A percentile compares a stretch with the other conserved stretches of the same genome.
phyloP scores from a whole-genome alignment of 768 basidiomycete species.

The Multifurca ochricompacta region DNA sequence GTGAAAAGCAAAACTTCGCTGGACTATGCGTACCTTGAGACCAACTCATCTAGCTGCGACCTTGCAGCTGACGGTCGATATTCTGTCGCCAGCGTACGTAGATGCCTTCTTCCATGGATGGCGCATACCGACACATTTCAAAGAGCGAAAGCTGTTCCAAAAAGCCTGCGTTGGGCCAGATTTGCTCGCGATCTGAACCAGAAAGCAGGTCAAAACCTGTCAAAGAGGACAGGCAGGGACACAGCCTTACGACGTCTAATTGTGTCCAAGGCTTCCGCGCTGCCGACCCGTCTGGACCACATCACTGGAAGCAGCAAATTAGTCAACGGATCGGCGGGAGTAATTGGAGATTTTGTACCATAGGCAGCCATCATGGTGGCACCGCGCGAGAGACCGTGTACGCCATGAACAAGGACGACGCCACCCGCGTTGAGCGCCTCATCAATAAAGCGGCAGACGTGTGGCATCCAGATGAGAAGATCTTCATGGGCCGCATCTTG shows the following conservation, averaged over 20 bases:
- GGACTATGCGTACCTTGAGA: background rate
- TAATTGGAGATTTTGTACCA: background rate
- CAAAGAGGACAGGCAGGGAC: background rate
- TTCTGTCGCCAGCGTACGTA: conserved; percentile 21
- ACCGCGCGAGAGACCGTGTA: conserved; percentile 21
- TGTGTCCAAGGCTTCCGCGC: conserved; percentile 15
- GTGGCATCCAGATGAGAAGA: conserved; percentile 22
- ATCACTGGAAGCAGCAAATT: conserved; percentile 11
- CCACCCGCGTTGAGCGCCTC: conserved; percentile 21
- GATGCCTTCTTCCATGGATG: conserved; percentile 18
- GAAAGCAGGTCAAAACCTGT: background rate
- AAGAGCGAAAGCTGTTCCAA: conserved; percentile 19
- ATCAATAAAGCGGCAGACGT: conserved; percentile 21
- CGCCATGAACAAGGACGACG: conserved; percentile 21
- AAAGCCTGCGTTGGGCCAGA: conserved; percentile 20
- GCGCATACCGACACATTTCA: conserved; percentile 19
- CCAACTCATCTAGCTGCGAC: background rate
- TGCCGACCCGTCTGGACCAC: conserved; percentile 17
- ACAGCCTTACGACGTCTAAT: conserved; percentile 17
- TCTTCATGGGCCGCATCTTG: conserved; percentile 19
- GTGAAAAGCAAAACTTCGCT: background rate
- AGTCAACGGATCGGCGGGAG: background rate
- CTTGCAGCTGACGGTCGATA: conserved; percentile 7
- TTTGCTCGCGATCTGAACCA: conserved; percentile 19
- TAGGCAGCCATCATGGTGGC: conserved; percentile 23